Evolutionary conservation across 495 filamentous ascomycete species (phyloP), one percentile per base, ranked within the genome.

Genomic region (Hypomontagnella monticulosa): DNA sequence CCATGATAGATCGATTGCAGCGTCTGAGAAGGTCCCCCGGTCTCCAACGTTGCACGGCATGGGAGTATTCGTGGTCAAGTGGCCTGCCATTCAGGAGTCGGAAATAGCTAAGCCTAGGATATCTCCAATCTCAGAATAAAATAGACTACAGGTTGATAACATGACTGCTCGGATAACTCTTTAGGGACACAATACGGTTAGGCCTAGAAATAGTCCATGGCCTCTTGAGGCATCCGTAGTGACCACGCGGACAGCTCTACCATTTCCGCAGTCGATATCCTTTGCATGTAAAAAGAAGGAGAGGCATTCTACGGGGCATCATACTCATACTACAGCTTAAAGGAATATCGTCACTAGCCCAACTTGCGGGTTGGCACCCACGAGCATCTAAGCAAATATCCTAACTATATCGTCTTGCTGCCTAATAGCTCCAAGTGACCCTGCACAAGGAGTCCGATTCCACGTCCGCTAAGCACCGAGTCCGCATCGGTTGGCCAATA

Each of bases 371-470:
- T 64, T 83, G n/a, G 80, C 83, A 0, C 79, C 80, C 2, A 76
- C 76, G 15, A 80, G 82, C 65, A 72, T 87, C 16, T 84, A 87
- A 75, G 85, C 84, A 9, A 88, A 88, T 62, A 75, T 88, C 4
- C 75, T 88, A 27, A 76, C 87, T 4, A 75, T 87, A 8, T 84
- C 83, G 0, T 72, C 73, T 4, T 69, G 68, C 43, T 81, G 87
- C 67, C 83, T 83, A 30, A 7, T 64, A 5, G 79, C 85, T 88
- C 87, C 61, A 75, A 78, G 12, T 53, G 76, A 30, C 79, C 86
- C 23, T 88, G 84, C 66, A 72, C 73, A 1, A 75, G 85, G 49
- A 87, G 85, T 61, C 82, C 83, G 4, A 82, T 87, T n/a, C 77
- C 84, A 1, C 87, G 86, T 62, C 86, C 84, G 0, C 70, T 88